Base-by-base conservation (phyloP, 768 basidiomycete genomes). In the Russula virescens region DNA sequence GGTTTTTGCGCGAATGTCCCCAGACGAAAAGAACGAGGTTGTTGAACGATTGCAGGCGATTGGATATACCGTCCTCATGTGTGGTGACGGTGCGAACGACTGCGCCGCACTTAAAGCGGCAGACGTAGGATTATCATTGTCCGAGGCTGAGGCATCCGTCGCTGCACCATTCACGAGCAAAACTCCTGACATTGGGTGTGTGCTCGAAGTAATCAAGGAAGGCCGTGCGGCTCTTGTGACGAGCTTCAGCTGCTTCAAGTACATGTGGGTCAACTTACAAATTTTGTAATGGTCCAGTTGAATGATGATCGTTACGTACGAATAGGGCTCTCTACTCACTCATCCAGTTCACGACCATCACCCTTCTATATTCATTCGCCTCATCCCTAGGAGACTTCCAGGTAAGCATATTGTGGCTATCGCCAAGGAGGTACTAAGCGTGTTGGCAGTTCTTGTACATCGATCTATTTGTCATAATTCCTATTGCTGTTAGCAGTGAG, bases 191-290 rank as follows among this genome's bases (percentile, higher is more conserved):
- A 95, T 99, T 70, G 84, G 89, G 47, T 99, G 97, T 72, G 92
- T 98, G 48, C 80, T 98, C 34, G 94, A 98, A 68, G 90, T 99
- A 55, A 95, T 99, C 77, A 93, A 88, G 70, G 96, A 99, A 71
- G 97, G 97, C 9, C 81, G 97, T 48, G 92, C 94, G 9, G 96
- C 97, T 1, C 79, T 99, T 57, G 96, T 97, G 57, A 98, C 97
- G 1, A 96, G 94, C 73, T 99, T 99, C 75, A 95, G 94, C 68
- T 98, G 96, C 76, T 99, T 99, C 85, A 99, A 99, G 75, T 99
- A 98, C 71, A 99, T 99, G 96, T 95, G 69, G 74, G 91, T 79
- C 49, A 16, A 45, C 40, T 50, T 23, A 46, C 54, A 23, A 13
- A 34, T 35, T 25, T 49, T 28, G 25, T 7, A 31, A 46, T 72